Base-by-base conservation (phyloP, 75 land plant species). In the Pinus tabuliformis region DNA sequence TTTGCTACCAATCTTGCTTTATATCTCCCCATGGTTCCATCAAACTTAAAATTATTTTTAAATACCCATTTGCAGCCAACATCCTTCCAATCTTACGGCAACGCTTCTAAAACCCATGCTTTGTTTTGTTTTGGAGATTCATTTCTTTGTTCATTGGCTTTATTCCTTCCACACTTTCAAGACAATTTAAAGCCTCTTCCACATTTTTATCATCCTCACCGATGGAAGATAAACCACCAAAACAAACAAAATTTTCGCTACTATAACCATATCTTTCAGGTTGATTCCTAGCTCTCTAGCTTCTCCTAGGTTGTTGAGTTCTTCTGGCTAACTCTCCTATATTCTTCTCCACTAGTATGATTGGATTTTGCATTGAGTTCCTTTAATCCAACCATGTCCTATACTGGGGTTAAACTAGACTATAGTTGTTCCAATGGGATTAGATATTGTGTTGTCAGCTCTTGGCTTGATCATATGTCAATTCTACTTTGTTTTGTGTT, bases 1-100 rank as follows among this genome's bases (percentile, higher is more conserved):
- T 18, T 42, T 16, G 57, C 20, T 73, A 73, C 74, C 20, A 56
- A 37, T 18, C 74, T 18, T 37, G 36, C 17, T 73, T 73, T 73
- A 14, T 73, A 73, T n/a, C 74, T 18, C 20, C 56, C 58, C 20
- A 73, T 4, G 5, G 16, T 20, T 21, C 58, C 74, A 73, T 73
- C 74, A 16, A 24, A 1, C 52, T 58, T 74, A 21, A 22, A 56
- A 0, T 33, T 58, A 1, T 13, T 26, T 57, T 74, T 74, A 16
- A 74, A 28, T 14, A 74, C 60, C 76, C 28, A 74, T 58, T n/a
- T 58, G 21, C 21, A 58, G 3, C 60, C 18, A 18, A 58, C 7
- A 58, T 1, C 0, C 18, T 58, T 58, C 1, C 2, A 18, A 4
- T 58, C n/a, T 20, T 4, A n/a, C 20, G 21, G 60, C n/a, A 58